Conservation (phyloP, 805 yeast genomes). For the Ascoidea asiatica region DNA sequence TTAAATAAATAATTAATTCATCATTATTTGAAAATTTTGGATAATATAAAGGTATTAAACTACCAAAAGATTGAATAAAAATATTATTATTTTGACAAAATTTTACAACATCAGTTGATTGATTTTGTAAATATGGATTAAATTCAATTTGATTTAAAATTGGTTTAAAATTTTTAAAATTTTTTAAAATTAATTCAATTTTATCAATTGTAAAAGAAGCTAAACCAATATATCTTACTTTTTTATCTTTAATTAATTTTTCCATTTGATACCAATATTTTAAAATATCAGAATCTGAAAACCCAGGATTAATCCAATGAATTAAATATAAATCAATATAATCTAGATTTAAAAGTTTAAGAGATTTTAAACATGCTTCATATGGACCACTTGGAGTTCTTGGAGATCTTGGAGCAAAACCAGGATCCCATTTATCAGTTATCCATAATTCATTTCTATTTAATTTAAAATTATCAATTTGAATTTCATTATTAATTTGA, state of each 20-base stretch:
- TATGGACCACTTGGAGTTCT: no score
- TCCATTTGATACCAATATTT: conserved; percentile 40
- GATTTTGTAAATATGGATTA: conserved; percentile 36
- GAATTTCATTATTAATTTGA: no score
- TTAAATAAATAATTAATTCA: conserved; percentile 15
- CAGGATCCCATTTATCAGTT: conserved; percentile 58
- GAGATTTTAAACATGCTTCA: no score
- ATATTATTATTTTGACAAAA: conserved; percentile 19
- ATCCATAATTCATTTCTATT: conserved; percentile 36
- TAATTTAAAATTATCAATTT: no score
- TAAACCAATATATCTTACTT: conserved; percentile 46
- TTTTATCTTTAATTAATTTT: conserved; percentile 39
- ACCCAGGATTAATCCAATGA: conserved; percentile 12
- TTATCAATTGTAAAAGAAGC: conserved; percentile 50
- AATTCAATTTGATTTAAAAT: conserved; percentile 37
- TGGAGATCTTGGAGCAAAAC: conserved; percentile 20
- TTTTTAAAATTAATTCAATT: conserved; percentile 36
- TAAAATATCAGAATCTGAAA: conserved; percentile 14
- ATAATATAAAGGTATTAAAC: conserved; percentile 10
- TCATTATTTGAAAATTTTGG: conserved; percentile 26
- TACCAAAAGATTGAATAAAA: conserved; percentile 22
- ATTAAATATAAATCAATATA: conserved; percentile 13
- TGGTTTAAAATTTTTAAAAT: conserved; percentile 28
- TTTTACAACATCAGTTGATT: conserved; percentile 19
- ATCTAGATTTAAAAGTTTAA: no score